Base-by-base conservation (phyloP, 441 rosid genomes). In the Omphalea diandra region DNA sequence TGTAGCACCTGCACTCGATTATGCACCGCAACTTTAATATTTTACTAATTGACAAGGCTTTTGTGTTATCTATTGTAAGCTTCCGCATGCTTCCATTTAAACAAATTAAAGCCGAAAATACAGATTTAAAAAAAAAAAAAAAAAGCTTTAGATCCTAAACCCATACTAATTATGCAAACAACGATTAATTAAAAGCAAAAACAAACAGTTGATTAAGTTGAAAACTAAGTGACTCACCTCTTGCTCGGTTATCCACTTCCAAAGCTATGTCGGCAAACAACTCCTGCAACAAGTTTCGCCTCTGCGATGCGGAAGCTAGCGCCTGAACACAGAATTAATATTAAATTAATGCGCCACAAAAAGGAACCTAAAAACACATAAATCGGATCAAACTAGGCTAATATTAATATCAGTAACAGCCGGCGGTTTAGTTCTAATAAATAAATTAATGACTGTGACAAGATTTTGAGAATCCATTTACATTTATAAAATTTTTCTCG, bases 221-320 rank as follows among this genome's bases (percentile, higher is more conserved):
- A 43, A 11, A 36, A 60, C 22, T n/a, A n/a, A 47, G 31, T 10
- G 67, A 70, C 79, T 76, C 44, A 95, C 99, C 97, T 87, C 78
- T 90, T 47, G 99, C 97, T 56, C 90, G 89, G 35, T 93, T 93
- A 79, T 95, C 99, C 20, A 95, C 91, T 83, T 91, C 97, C 61
- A 95, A 78, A 77, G 99, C 98, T 73, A 93, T 83, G 72, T 93
- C 99, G 26, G 99, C 97, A 70, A 95, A 93, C 75, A 95, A 77
- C 70, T 88, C 95, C 65, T 90, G 98, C 72, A 93, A 81, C 77
- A 91, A 79, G 77, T 91, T 85, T 59, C 90, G 92, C 68, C 96
- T 87, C 83, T 85, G 98, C 58, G 97, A 77, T 35, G 95, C 83
- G 70, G 97, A 93, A 59, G 83, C 92, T 67, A 84, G 79, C 67